These are phyloP conservation scores for Phellinidium pouzarii DNA, from an alignment of 1,284 basidiomycete genomes.

Conservation along the genomic window DNA sequence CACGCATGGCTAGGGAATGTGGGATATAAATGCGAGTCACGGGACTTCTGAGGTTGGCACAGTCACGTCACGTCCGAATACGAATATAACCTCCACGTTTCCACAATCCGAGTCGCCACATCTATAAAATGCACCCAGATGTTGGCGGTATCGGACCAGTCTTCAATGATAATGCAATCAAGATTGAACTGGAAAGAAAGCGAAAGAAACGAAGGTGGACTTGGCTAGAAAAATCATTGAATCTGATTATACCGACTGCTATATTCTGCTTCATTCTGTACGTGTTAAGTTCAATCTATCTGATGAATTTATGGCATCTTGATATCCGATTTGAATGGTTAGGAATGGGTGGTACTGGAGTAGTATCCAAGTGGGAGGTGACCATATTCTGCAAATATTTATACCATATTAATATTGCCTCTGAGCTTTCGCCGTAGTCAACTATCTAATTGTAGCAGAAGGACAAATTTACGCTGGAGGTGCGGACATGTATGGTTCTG, in stretches of 20 bases:
- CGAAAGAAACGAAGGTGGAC: not conserved
- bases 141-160: too few species aligned
- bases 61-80: too few species aligned
- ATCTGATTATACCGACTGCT: slow-evolving; percentile 3
- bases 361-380: slow-evolving; percentile 9
- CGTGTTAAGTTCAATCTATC: not conserved
- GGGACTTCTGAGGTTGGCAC: too few species aligned
- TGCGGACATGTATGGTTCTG: not conserved
- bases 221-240: not conserved
- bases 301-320: not conserved
- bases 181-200: not conserved
- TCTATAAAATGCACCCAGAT: too few species aligned
- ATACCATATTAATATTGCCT: too few species aligned
- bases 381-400: not conserved
- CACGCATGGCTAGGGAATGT: too few species aligned
- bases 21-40: too few species aligned
- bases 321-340: not conserved
- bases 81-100: too few species aligned
- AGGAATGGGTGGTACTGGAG: slow-evolving; percentile 14
- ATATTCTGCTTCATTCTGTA: slow-evolving; percentile 12
- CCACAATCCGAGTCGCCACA: too few species aligned
- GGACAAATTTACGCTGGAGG: not conserved
- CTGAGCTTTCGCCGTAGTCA: not conserved
- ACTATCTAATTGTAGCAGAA: slow-evolving; percentile 9
- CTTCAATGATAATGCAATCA: too few species aligned